These are phyloP conservation scores for Symbiodinium pilosum DNA, from an alignment of 73 alveolate genomes.

Conservation along the genomic window DNA sequence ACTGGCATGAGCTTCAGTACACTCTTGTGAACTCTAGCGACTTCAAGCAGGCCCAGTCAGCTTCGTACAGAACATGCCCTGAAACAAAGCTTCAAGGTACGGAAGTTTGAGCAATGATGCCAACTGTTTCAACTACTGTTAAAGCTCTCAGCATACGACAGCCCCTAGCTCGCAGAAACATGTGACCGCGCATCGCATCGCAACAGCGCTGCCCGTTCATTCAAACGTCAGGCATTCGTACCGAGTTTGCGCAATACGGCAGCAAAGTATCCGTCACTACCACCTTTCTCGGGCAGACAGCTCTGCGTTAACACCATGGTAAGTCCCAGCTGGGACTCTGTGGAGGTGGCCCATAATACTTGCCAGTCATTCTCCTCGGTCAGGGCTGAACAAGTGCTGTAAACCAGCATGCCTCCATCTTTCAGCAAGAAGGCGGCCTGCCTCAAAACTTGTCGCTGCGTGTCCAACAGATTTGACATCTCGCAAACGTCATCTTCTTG, in stretches of 20 bases:
- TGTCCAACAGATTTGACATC: neutral
- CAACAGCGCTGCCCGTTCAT: no score
- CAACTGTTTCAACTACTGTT: no score
- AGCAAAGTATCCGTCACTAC: slow-evolving; percentile 35
- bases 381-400: slow-evolving; percentile 37
- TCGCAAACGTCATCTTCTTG: neutral
- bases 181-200: no score
- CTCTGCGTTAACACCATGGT: neutral
- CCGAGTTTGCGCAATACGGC: slow-evolving; percentile 16
- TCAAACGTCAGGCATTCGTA: no score
- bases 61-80: no score
- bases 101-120: no score
- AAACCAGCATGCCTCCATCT: slow-evolving; percentile 18
- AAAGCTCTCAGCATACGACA: no score
- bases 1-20: no score
- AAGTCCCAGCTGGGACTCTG: slow-evolving; percentile 40
- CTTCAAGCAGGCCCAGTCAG: no score
- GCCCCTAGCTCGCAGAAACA: no score
- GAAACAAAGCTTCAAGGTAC: no score
- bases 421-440: neutral
- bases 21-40: no score
- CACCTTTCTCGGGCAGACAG: neutral
- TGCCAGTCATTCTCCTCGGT: slow-evolving; percentile 43
- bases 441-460: slow-evolving; percentile 37
- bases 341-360: neutral